A percentile compares a stretch with the other conserved stretches of the same genome.
phyloP scores from a whole-genome alignment of 805 yeast species.

The Starmerella lactis-condensi region DNA sequence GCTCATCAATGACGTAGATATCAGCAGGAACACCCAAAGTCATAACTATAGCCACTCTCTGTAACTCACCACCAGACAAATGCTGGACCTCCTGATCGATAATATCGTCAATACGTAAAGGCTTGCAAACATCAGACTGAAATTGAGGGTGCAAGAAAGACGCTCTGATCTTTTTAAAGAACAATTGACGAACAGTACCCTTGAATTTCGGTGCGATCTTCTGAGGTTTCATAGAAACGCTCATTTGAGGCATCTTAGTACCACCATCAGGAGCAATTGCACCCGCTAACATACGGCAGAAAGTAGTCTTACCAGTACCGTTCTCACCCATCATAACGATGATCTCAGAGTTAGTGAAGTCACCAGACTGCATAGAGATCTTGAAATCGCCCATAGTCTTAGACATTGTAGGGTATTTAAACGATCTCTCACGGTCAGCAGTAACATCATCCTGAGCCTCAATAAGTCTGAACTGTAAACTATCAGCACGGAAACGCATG shows the following conservation, averaged over 20 bases:
- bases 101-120: slow-evolving; percentile 78
- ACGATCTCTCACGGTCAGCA: slow-evolving; percentile 61
- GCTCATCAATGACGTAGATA: slow-evolving; percentile 93
- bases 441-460: slow-evolving; percentile 70
- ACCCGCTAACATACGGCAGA: slow-evolving; percentile 90
- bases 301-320: slow-evolving; percentile 98
- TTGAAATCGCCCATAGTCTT: slow-evolving; percentile 96
- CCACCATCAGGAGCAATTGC: slow-evolving; percentile 74
- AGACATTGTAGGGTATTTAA: slow-evolving; percentile 59
- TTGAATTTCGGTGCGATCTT: slow-evolving; percentile 97
- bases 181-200: slow-evolving; percentile 95
- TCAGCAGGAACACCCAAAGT: slow-evolving; percentile 91
- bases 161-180: slow-evolving; percentile 89
- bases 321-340: slow-evolving; percentile 99
- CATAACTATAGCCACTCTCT: slow-evolving; percentile 93
- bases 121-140: slow-evolving; percentile 95
- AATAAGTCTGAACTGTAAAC: slow-evolving; percentile 77
- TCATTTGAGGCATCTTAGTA: slow-evolving; percentile 62
- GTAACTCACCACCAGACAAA: slow-evolving; percentile 98
- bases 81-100: slow-evolving; percentile 96
- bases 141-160: slow-evolving; percentile 90
- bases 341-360: slow-evolving; percentile 88
- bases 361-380: slow-evolving; percentile 65
- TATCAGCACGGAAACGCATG: slow-evolving; percentile 89
- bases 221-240: slow-evolving; percentile 96